Evolutionary conservation across 2,329 filamentous ascomycete genomes (phyloP), one percentile per base, ranked within the genome.

Genomic region (Botrytis medusae): DNA sequence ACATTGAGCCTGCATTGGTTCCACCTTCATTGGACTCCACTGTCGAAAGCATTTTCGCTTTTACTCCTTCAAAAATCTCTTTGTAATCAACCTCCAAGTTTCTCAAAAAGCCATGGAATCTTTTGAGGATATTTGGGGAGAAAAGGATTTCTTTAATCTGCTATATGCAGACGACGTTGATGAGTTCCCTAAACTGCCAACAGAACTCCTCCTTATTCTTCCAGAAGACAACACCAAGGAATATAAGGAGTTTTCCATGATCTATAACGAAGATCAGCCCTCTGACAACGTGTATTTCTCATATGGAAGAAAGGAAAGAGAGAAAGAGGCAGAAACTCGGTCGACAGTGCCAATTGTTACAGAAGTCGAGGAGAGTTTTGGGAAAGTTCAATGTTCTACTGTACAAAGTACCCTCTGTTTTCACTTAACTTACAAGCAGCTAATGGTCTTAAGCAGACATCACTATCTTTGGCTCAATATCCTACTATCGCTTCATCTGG

Each of bases 261-360:
- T 9, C 3, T 16, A 51, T 6, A 10, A 4, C 4, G 14, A 18
- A 51, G 20, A n/a, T n/a, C 32, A 51, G 22, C 25, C 22, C 16
- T 18, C 14, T 32, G 9, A 16, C 1, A 37, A 37, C 4, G 9
- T n/a, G 1, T 3, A 6, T 20, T 37, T 7, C 44, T 7, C 44
- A n/a, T 1, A 12, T 34, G 6, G 5, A 2, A 9, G 14, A 2
- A 6, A 2, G 6, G 0, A 6, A 57, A 29, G 22, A 34, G 20
- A 6, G 5, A n/a, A 32, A 25, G 42, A 48, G 7, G 20, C 6
- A 34, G 12, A 22, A 25, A 34, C 20, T 32, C 29, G 6, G 4
- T 65, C 10, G 14, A 14, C 3, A 3, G 25, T 48, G 12, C 63
- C 29, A 48, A 4, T 34, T 48, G 29, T 5, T 8, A 37, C 42